Evolutionary conservation across 768 basidiomycete species (phyloP).

Genomic region (Lactarius tabidus): DNA sequence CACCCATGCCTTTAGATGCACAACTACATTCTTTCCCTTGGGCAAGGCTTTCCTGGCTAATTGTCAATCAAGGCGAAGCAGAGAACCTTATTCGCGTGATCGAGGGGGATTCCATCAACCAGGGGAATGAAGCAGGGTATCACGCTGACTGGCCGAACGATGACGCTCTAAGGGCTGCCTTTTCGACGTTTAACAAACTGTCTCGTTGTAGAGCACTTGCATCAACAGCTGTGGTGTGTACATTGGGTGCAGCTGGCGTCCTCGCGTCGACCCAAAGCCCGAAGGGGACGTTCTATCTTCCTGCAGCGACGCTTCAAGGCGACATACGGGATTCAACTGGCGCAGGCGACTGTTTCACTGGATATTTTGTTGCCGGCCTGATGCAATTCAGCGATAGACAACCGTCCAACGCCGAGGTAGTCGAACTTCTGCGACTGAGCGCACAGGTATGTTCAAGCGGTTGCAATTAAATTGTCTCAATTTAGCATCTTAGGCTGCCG

Average conservation of each 20-base stretch:
- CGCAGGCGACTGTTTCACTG: constrained; percentile 62
- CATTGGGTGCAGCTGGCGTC: constrained; percentile 51
- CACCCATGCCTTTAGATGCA: constrained; percentile 44
- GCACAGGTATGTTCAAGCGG: constrained; percentile 38
- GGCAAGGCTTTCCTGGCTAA: constrained; percentile 48
- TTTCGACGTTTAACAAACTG: constrained; percentile 27
- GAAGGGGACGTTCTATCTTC: constrained; percentile 37
- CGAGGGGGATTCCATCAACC: background rate
- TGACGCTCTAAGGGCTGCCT: constrained; percentile 25
- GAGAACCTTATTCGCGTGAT: constrained; percentile 24
- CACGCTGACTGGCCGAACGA: constrained; percentile 14
- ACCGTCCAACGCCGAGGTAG: constrained; percentile 30
- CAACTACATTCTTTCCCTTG: constrained; percentile 48
- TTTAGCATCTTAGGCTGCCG: constrained; percentile 44
- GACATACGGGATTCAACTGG: constrained; percentile 51
- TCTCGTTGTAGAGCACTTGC: constrained; percentile 28
- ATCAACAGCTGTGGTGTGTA: constrained; percentile 47
- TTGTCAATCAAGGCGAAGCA: constrained; percentile 55
- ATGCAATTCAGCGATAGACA: constrained; percentile 39
- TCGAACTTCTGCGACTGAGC: constrained; percentile 36
- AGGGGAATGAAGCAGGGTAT: background rate
- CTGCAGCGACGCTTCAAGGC: constrained; percentile 44
- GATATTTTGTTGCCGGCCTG: constrained; percentile 53
- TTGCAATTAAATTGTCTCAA: background rate
- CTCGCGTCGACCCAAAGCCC: constrained; percentile 38